Evolutionary conservation across 768 basidiomycete genomes (phyloP).

Genomic region (Royoungia palumana): DNA sequence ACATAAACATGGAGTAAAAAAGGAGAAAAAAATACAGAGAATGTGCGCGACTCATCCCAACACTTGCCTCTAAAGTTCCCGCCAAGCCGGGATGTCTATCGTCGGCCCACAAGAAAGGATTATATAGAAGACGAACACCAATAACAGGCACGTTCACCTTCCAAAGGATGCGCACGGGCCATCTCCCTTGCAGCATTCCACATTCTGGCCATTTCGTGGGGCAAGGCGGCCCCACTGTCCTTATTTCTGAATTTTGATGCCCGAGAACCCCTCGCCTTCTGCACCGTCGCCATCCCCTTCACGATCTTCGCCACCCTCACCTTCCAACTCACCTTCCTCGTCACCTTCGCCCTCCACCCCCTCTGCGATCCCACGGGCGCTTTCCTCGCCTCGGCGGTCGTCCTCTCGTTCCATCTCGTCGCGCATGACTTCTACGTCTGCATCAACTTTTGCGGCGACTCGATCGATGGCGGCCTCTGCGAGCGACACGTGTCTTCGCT

Average conservation of each 20-base stretch:
- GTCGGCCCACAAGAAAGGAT: too few species aligned
- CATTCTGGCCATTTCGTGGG: too few species aligned
- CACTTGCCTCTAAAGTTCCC: too few species aligned
- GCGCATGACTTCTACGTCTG: constrained; percentile 78
- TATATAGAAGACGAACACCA: too few species aligned
- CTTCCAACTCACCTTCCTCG: constrained; percentile 17
- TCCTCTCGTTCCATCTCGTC: constrained; percentile 74
- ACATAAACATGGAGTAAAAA: too few species aligned
- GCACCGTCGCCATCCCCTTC: constrained; percentile 26
- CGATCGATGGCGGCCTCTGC: constrained; percentile 86
- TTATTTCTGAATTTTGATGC: constrained; percentile 24
- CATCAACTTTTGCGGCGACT: constrained; percentile 80
- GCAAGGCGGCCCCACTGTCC: not conserved
- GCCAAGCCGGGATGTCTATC: too few species aligned
- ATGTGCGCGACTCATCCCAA: too few species aligned
- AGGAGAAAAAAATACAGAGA: too few species aligned
- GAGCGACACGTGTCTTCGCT: constrained; percentile 80
- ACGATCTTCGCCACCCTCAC: constrained; percentile 17
- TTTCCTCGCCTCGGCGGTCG: constrained; percentile 29
- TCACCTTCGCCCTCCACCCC: constrained; percentile 27
- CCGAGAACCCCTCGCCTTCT: constrained; percentile 30
- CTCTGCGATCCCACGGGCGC: constrained; percentile 18
- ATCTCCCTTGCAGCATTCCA: too few species aligned
- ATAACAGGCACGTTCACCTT: too few species aligned
- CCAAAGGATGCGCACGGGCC: too few species aligned